Evolutionary conservation across 2,329 filamentous ascomycete genomes (phyloP).

Genomic region (Aspergillus neotritici): DNA sequence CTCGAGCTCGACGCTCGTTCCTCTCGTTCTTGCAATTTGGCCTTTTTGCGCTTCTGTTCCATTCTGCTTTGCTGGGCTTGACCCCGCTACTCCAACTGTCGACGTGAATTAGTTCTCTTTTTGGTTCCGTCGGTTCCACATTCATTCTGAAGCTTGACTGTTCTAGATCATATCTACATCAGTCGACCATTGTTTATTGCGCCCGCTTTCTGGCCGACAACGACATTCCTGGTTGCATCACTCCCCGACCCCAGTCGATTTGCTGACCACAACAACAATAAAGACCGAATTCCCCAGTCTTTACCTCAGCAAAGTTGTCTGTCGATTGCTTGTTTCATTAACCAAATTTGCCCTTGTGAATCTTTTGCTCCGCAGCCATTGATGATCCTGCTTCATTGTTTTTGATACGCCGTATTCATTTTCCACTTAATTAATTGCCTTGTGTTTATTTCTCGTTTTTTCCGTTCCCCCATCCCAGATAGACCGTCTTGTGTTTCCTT

Average conservation of each 20-base stretch:
- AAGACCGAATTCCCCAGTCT: background rate
- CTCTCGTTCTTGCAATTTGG: slow-evolving; percentile 9
- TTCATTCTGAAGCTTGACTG: slow-evolving; percentile 15
- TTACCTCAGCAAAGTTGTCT: background rate
- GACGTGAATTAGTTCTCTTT: slow-evolving; percentile 14
- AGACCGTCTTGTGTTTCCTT: too few relatives aligned
- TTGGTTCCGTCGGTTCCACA: slow-evolving; percentile 15
- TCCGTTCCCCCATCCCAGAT: slow-evolving; percentile 2
- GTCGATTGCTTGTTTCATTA: background rate
- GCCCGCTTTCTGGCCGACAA: slow-evolving; percentile 1
- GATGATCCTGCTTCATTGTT: slow-evolving; percentile 7
- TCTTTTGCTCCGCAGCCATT: slow-evolving; percentile 1
- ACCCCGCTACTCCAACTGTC: slow-evolving; percentile 3
- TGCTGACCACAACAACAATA: slow-evolving; percentile 3
- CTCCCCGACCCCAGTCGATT: background rate
- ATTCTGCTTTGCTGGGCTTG: background rate
- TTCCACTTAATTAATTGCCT: slow-evolving; percentile 5
- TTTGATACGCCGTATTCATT: background rate
- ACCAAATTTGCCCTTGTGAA: background rate
- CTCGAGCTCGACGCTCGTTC: slow-evolving; percentile 27
- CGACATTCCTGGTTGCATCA: slow-evolving; percentile 3
- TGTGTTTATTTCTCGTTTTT: slow-evolving; percentile 7
- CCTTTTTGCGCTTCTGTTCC: slow-evolving; percentile 5
- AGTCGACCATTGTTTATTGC: slow-evolving; percentile 25
- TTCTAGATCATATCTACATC: slow-evolving; percentile 15